Evolutionary conservation across 257 asterid species (phyloP).

Genomic region (Orobanche coerulescens): DNA sequence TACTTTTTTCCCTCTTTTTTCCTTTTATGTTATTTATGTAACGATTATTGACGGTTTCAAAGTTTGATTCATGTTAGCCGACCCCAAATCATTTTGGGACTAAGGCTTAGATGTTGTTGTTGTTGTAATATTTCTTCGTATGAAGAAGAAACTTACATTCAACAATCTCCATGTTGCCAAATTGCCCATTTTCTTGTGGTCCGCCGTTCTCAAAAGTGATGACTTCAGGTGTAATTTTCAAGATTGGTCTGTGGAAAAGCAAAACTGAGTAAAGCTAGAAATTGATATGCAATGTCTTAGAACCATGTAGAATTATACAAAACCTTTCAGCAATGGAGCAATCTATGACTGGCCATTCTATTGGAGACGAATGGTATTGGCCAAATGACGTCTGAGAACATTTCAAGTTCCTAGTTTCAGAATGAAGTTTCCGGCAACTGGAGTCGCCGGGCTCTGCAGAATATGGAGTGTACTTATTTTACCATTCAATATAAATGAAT

Average conservation of each 20-base stretch:
- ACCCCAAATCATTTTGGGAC: too few species aligned
- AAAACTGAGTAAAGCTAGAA: slow-evolving; percentile 3
- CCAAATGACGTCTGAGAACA: slow-evolving; percentile 26
- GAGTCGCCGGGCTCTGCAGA: slow-evolving; percentile 38
- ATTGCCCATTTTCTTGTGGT: slow-evolving; percentile 26
- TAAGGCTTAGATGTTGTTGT: too few species aligned
- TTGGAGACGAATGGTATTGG: slow-evolving; percentile 26
- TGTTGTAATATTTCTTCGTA: too few species aligned
- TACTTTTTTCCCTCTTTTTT: too few species aligned
- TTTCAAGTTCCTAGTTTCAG: slow-evolving; percentile 28
- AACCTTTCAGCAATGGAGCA: slow-evolving; percentile 34
- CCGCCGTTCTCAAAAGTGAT: slow-evolving; percentile 25
- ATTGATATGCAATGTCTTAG: background rate
- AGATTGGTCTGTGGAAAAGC: slow-evolving; percentile 37
- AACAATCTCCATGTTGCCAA: slow-evolving; percentile 20
- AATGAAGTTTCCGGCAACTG: slow-evolving; percentile 24
- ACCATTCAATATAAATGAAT: slow-evolving; percentile 1
- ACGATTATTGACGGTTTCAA: too few species aligned
- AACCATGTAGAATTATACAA: slow-evolving; percentile 6
- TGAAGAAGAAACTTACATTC: slow-evolving; percentile 33
- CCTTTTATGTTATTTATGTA: too few species aligned
- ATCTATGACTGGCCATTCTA: slow-evolving; percentile 27
- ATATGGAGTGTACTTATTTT: slow-evolving; percentile 7
- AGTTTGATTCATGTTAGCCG: too few species aligned
- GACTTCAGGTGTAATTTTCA: slow-evolving; percentile 29